phyloP scores from a whole-genome alignment of 768 basidiomycete genomes.

The Crassisporium funariophilum region DNA sequence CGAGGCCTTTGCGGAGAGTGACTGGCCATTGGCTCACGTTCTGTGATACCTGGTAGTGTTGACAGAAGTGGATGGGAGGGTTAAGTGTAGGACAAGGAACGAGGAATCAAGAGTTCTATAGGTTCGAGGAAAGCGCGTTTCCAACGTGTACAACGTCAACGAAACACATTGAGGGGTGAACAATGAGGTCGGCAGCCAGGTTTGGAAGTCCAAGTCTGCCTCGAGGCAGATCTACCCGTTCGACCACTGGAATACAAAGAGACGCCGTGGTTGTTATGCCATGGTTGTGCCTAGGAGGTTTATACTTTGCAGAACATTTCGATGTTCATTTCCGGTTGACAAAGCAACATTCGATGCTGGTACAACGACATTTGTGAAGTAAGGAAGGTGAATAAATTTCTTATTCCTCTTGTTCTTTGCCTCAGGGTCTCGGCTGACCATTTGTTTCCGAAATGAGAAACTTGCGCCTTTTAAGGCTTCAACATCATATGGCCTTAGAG shows the following conservation, averaged over 20 bases:
- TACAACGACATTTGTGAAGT: conserved; percentile 9
- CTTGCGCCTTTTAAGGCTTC: conserved; percentile 3
- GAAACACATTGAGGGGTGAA: conserved; percentile 40
- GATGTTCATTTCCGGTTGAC: conserved; percentile 23
- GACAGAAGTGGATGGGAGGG: conserved; percentile 18
- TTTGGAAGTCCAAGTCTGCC: conserved; percentile 49
- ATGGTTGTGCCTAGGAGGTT: background rate
- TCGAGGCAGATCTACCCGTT: conserved; percentile 33
- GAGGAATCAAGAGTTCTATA: conserved; percentile 28
- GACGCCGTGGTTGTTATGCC: conserved; percentile 4
- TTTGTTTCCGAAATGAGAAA: conserved; percentile 2
- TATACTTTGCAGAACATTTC: background rate
- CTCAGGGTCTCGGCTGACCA: background rate
- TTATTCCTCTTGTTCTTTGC: background rate
- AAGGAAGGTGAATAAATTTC: background rate
- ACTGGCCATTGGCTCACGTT: conserved; percentile 51
- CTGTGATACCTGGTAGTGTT: conserved; percentile 31
- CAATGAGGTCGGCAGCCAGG: conserved; percentile 61
- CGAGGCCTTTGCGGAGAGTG: conserved; percentile 62
- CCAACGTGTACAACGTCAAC: conserved; percentile 62
- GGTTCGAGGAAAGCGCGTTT: conserved; percentile 53
- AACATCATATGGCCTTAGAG: too few species aligned
- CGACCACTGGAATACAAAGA: conserved; percentile 14
- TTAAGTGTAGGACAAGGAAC: conserved; percentile 17
- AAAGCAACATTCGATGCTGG: conserved; percentile 2